phyloP scores from a whole-genome alignment of 768 basidiomycete genomes.

The Chalciporus piperatus region DNA sequence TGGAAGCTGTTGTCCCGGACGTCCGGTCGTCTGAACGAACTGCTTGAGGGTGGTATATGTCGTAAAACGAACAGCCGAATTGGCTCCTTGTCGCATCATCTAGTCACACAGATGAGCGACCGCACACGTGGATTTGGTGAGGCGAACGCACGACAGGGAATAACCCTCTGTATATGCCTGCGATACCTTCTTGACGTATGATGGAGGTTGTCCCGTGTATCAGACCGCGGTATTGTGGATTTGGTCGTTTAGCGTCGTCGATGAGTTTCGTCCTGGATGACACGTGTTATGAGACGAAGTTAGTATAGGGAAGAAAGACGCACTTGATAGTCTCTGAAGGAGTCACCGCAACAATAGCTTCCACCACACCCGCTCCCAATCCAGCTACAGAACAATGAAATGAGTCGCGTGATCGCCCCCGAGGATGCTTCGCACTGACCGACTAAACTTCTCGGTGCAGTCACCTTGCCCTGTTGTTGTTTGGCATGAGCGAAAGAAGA shows the following conservation, averaged over 20 bases:
- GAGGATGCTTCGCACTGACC: slow-evolving; percentile 41
- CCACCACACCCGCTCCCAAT: slow-evolving; percentile 85
- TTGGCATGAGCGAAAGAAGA: neutral
- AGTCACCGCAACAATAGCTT: slow-evolving; percentile 92
- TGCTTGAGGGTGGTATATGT: slow-evolving; percentile 94
- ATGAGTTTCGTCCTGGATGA: slow-evolving; percentile 89
- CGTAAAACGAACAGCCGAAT: slow-evolving; percentile 94
- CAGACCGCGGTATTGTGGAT: slow-evolving; percentile 84
- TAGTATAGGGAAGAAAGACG: slow-evolving; percentile 21
- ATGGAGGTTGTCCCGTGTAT: slow-evolving; percentile 82
- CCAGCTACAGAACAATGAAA: slow-evolving; percentile 46
- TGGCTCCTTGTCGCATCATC: slow-evolving; percentile 98
- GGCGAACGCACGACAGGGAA: slow-evolving; percentile 79
- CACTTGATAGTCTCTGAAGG: slow-evolving; percentile 99
- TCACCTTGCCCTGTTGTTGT: slow-evolving; percentile 89
- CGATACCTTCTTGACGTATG: slow-evolving; percentile 78
- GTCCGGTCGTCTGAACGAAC: slow-evolving; percentile 79
- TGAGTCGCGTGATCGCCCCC: slow-evolving; percentile 8
- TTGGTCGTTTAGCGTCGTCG: slow-evolving; percentile 83
- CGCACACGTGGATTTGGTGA: too few species aligned
- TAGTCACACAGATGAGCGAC: slow-evolving; percentile 28
- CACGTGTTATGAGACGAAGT: neutral
- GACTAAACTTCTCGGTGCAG: slow-evolving; percentile 77
- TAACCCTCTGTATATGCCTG: slow-evolving; percentile 85
- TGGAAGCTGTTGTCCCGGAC: slow-evolving; percentile 83